phyloP scores from a whole-genome alignment of 495 filamentous ascomycete species.

The Aspergillus steynii region DNA sequence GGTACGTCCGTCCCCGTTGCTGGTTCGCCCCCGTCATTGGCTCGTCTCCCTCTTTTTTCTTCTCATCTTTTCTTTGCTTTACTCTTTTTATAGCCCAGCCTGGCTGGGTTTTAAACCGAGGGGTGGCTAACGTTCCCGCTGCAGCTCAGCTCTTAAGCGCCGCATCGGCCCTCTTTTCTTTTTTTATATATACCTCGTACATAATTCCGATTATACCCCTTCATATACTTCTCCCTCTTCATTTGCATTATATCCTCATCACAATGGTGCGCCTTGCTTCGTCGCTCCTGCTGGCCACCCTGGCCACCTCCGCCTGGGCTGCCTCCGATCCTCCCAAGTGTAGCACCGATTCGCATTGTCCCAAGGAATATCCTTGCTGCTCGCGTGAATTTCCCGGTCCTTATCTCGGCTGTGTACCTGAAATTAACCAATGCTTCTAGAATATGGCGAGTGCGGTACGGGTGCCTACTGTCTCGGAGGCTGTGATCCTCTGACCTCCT shows the following conservation, averaged over 20 bases:
- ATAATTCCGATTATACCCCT: conserved; percentile 11
- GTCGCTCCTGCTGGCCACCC: conserved; percentile 34
- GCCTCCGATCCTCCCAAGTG: conserved; percentile 44
- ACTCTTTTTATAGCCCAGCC: not conserved
- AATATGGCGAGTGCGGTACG: conserved; percentile 90
- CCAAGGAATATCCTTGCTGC: conserved; percentile 78
- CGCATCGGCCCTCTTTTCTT: conserved; percentile 5
- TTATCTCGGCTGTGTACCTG: not conserved
- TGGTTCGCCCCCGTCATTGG: not conserved
- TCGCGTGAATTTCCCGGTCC: conserved; percentile 66
- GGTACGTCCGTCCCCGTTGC: not conserved
- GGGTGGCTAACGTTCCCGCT: conserved; percentile 1
- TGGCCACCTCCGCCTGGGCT: conserved; percentile 35
- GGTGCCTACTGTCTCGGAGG: conserved; percentile 96
- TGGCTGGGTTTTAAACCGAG: conserved; percentile 1
- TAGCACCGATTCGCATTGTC: conserved; percentile 65
- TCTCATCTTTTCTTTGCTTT: conserved; percentile 8
- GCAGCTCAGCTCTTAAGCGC: not conserved
- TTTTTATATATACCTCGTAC: conserved; percentile 15
- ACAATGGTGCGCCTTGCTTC: conserved; percentile 40
- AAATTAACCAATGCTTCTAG: conserved; percentile 42
- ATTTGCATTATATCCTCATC: not conserved
- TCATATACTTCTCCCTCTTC: not conserved
- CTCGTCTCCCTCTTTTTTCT: conserved; percentile 10
- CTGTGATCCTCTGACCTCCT: conserved; percentile 84